Percentiles rank a stretch among this genome's conserved stretches.
Conservation (phyloP, 148 eudicot genomes). For the Rhododendron vialii region DNA sequence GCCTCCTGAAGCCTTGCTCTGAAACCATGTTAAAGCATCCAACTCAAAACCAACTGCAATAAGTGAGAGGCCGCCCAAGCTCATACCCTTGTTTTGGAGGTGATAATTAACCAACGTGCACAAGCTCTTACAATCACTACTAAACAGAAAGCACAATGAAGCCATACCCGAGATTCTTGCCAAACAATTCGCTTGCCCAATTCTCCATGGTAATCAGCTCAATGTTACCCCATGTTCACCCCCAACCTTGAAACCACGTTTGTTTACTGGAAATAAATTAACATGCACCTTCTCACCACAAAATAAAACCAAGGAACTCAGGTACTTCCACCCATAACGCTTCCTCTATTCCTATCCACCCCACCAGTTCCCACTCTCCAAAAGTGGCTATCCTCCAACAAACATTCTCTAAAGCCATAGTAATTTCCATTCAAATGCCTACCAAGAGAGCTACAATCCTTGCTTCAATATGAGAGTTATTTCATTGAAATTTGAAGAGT, state of each 20-base stretch:
- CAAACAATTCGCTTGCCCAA: not conserved
- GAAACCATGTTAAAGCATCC: not conserved
- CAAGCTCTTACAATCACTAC: not conserved
- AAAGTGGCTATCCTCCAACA: not conserved
- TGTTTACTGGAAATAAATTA: not conserved
- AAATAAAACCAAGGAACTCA: not conserved
- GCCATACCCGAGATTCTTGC: not conserved
- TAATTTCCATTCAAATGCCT: not conserved
- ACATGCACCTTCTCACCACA: not conserved
- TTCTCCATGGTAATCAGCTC: not conserved
- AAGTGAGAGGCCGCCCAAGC: not conserved
- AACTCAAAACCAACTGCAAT: not conserved
- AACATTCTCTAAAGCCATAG: not conserved
- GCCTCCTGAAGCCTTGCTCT: not conserved
- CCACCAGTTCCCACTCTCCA: not conserved
- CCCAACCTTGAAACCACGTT: not conserved
- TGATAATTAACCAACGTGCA: not conserved
- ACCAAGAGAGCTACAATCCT: not conserved
- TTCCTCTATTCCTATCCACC: not conserved
- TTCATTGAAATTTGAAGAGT: not conserved
- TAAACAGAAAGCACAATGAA: not conserved
- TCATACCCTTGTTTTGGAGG: not conserved
- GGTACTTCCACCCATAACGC: not conserved
- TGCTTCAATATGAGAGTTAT: not conserved
- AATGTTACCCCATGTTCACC: not conserved